A percentile compares a stretch with the other conserved stretches of the same genome.
These are phyloP conservation scores for Lotus japonicus DNA, from an alignment of 306 rosid genomes.

Conservation along the genomic window DNA sequence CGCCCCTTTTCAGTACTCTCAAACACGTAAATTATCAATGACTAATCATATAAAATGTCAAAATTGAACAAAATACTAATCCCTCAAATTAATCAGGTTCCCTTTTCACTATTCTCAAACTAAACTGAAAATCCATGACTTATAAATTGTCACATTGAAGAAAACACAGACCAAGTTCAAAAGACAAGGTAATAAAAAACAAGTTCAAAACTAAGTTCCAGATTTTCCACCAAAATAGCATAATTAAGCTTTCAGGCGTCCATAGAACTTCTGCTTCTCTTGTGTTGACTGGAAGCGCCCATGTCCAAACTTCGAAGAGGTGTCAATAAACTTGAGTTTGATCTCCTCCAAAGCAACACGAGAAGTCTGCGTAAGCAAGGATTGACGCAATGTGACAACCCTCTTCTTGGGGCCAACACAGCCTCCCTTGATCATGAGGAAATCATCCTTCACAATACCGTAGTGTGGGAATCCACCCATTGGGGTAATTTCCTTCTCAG, in stretches of 20 bases:
- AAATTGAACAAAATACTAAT: no score
- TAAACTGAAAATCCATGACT: background rate
- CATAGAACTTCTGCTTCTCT: slow-evolving; percentile 77
- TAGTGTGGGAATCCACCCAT: slow-evolving; percentile 94
- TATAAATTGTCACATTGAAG: background rate
- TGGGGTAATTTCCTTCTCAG: slow-evolving; percentile 86
- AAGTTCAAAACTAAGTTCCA: background rate
- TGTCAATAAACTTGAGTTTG: slow-evolving; percentile 79
- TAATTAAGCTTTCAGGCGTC: slow-evolving; percentile 63
- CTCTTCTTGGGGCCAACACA: slow-evolving; percentile 86
- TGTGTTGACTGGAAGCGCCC: slow-evolving; percentile 90
- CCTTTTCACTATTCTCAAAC: no score
- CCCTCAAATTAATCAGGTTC: no score
- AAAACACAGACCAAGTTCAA: background rate
- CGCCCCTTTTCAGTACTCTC: no score
- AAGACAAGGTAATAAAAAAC: background rate
- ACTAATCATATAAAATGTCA: no score
- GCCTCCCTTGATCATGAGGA: slow-evolving; percentile 66
- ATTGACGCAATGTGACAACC: slow-evolving; percentile 73
- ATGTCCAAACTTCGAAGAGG: slow-evolving; percentile 81
- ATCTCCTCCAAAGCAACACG: slow-evolving; percentile 72
- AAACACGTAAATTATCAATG: no score
- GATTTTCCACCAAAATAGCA: background rate
- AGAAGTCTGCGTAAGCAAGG: slow-evolving; percentile 76
- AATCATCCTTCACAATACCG: slow-evolving; percentile 78